Conservation (phyloP, 306 rosid species). For the Medicago arabica region DNA sequence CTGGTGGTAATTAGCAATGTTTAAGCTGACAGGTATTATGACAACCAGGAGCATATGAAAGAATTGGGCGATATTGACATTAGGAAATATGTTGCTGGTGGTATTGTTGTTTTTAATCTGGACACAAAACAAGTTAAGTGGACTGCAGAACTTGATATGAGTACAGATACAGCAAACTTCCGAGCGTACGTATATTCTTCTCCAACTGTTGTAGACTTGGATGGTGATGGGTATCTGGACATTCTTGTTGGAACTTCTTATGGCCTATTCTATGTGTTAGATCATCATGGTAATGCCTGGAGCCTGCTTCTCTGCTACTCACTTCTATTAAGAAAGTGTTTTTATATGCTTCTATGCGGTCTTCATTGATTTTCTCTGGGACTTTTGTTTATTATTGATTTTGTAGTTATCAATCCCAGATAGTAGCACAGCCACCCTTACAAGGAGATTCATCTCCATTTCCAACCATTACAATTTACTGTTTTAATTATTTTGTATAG, state of each 20-base stretch:
- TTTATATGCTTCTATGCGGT: constrained; percentile 18
- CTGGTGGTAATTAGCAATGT: constrained; percentile 50
- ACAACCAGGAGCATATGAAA: constrained; percentile 81
- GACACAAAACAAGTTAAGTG: constrained; percentile 95
- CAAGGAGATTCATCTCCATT: not conserved
- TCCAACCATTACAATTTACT: not conserved
- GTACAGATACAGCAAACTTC: constrained; percentile 77
- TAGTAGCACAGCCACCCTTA: not conserved
- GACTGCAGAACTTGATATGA: constrained; percentile 87
- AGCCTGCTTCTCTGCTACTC: constrained; percentile 17
- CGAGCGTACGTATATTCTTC: constrained; percentile 87
- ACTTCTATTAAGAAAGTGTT: constrained; percentile 3
- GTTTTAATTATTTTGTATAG: not conserved
- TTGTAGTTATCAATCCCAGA: not conserved
- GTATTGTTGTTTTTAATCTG: constrained; percentile 90
- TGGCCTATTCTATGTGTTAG: constrained; percentile 94
- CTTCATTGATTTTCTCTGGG: constrained; percentile 28
- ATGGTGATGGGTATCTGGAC: constrained; percentile 96
- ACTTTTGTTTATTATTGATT: constrained; percentile 16
- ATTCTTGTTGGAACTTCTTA: constrained; percentile 93
- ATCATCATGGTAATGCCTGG: constrained; percentile 76
- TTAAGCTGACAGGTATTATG: constrained; percentile 90
- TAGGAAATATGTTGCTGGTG: constrained; percentile 89
- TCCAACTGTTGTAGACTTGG: constrained; percentile 91
- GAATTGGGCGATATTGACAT: constrained; percentile 93